Evolutionary conservation across 805 yeast genomes (phyloP).

Genomic region (Maudiozyma saulgeensis): DNA sequence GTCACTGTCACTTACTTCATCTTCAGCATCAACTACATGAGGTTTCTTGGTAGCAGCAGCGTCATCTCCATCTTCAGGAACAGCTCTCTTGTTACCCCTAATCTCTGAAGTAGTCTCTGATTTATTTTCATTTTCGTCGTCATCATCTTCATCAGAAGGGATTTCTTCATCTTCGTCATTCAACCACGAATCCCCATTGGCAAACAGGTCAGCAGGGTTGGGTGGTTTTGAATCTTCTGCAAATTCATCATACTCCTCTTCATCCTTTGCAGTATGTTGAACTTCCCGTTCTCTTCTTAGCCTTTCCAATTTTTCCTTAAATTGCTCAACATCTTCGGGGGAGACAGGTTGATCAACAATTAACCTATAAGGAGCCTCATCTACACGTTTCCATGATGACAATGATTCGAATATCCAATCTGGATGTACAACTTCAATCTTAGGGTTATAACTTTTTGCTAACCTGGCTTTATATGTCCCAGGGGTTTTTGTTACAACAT

Average conservation of each 20-base stretch:
- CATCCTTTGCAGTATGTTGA: slow-evolving; percentile 8
- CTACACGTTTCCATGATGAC: slow-evolving; percentile 63
- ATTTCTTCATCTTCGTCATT: slow-evolving; percentile 25
- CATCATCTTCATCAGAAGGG: slow-evolving; percentile 20
- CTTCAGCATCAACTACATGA: not conserved
- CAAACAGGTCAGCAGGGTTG: slow-evolving; percentile 14
- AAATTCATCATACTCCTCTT: slow-evolving; percentile 18
- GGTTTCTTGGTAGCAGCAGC: not conserved
- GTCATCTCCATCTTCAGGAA: not conserved
- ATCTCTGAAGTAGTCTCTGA: slow-evolving; percentile 14
- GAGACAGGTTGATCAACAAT: slow-evolving; percentile 40
- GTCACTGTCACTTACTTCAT: slow-evolving; percentile 11
- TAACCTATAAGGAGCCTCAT: slow-evolving; percentile 50
- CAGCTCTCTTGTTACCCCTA: slow-evolving; percentile 1
- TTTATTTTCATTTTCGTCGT: slow-evolving; percentile 16
- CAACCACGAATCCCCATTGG: slow-evolving; percentile 27
- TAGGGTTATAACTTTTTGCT: slow-evolving; percentile 55
- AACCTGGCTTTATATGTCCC: slow-evolving; percentile 77
- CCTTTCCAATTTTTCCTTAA: slow-evolving; percentile 25
- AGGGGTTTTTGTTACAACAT: slow-evolving; percentile 72
- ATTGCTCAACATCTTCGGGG: slow-evolving; percentile 32
- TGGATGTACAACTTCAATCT: slow-evolving; percentile 72
- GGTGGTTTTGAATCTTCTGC: slow-evolving; percentile 6
- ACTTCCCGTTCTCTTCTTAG: slow-evolving; percentile 32
- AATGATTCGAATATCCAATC: slow-evolving; percentile 89